Evolutionary conservation across 140 eudicot genomes (phyloP).

Genomic region (Oenanthe javanica): DNA sequence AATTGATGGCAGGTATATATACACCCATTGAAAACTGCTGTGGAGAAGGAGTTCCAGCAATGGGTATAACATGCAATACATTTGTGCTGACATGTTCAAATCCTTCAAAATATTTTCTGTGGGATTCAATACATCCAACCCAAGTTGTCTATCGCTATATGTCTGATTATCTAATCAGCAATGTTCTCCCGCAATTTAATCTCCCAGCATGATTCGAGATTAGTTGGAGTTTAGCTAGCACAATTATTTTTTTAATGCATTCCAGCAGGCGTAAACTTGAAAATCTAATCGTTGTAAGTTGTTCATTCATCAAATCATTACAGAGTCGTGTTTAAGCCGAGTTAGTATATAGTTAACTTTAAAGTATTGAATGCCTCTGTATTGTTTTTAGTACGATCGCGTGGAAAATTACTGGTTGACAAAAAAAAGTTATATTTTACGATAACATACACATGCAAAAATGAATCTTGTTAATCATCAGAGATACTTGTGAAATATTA

Average conservation of each 20-base stretch:
- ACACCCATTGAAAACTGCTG: constrained; percentile 7
- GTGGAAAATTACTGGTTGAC: too few species aligned
- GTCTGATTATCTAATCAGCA: constrained; percentile 23
- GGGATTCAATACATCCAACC: constrained; percentile 57
- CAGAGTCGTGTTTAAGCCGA: too few species aligned
- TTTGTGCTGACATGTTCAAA: constrained; percentile 30
- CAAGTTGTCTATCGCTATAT: constrained; percentile 40
- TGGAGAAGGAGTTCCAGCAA: constrained; percentile 35
- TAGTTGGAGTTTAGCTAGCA: background rate
- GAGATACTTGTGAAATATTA: too few species aligned
- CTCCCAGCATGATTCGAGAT: background rate
- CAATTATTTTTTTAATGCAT: too few species aligned
- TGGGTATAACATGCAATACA: constrained; percentile 35
- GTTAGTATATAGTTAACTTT: too few species aligned
- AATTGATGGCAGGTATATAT: background rate
- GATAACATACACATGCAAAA: too few species aligned
- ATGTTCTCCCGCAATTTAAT: constrained; percentile 4
- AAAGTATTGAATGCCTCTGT: too few species aligned
- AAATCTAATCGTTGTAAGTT: too few species aligned
- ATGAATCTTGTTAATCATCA: too few species aligned
- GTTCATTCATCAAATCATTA: too few species aligned
- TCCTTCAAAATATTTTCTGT: constrained; percentile 30
- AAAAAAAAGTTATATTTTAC: too few species aligned
- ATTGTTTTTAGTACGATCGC: background rate
- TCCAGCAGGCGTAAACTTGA: too few species aligned